phyloP scores from a whole-genome alignment of 306 rosid species.

The Inga leiocalycina region DNA sequence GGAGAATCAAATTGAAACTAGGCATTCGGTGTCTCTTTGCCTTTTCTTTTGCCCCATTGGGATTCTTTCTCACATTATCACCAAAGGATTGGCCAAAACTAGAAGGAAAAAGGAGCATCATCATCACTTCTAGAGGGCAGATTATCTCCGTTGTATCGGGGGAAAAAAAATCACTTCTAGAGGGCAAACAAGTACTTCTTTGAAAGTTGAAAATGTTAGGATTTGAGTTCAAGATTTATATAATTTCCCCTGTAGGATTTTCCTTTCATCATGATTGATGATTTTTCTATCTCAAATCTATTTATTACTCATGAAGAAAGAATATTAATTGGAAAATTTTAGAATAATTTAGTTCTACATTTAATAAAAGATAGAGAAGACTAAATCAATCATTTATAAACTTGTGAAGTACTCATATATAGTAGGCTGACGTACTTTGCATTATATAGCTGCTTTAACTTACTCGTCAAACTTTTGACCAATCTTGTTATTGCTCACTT shows the following conservation, averaged over 20 bases:
- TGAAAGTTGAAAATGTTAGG: background rate
- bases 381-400: background rate
- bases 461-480: background rate
- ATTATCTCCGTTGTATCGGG: background rate
- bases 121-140: constrained; percentile 39
- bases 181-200: constrained; percentile 18
- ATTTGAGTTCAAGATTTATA: constrained; percentile 24
- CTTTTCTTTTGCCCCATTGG: constrained; percentile 91
- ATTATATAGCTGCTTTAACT: background rate
- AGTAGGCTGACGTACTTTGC: background rate
- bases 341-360: background rate
- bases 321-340: background rate
- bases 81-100: constrained; percentile 67
- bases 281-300: constrained; percentile 10
- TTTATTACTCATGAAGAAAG: background rate
- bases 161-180: constrained; percentile 18
- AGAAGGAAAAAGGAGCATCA: constrained; percentile 43
- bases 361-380: background rate
- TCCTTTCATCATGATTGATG: background rate
- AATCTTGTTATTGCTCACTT: background rate
- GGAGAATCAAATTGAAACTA: constrained; percentile 75
- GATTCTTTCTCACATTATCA: constrained; percentile 76
- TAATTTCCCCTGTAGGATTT: background rate
- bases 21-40: constrained; percentile 86
- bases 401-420: background rate